A percentile compares a stretch with the other conserved stretches of the same genome.
These are phyloP conservation scores for Violaceomyces palustris DNA, from an alignment of 1,284 basidiomycete species.

Conservation along the genomic window DNA sequence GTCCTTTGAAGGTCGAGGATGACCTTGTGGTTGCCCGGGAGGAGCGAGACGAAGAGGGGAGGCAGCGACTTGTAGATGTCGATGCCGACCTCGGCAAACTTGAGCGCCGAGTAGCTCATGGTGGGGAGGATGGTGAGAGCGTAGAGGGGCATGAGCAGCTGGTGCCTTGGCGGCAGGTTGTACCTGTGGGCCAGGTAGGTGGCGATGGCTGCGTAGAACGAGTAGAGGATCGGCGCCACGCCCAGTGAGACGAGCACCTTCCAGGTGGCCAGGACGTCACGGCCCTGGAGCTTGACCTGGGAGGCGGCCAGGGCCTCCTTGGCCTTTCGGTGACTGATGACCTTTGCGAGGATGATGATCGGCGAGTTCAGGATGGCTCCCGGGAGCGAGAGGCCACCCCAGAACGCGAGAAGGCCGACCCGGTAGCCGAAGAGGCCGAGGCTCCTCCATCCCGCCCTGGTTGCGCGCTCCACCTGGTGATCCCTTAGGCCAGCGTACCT, in stretches of 20 bases:
- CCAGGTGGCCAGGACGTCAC: constrained; percentile 96
- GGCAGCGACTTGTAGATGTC: constrained; percentile 96
- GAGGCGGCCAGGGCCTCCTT: constrained; percentile 96
- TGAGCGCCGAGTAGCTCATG: constrained; percentile 89
- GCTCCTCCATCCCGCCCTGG: constrained; percentile 69
- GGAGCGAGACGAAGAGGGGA: constrained; percentile 80
- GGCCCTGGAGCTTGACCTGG: constrained; percentile 87
- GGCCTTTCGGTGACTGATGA: constrained; percentile 83
- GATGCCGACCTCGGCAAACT: constrained; percentile 97
- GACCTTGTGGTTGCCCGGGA: constrained; percentile 84
- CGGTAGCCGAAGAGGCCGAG: constrained; percentile 81
- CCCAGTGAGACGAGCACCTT: constrained; percentile 93
- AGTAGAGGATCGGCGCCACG: constrained; percentile 80
- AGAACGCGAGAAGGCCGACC: constrained; percentile 70
- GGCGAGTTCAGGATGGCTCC: constrained; percentile 92
- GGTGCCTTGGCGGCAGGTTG: constrained; percentile 55
- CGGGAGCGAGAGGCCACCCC: constrained; percentile 83
- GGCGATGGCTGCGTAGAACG: constrained; percentile 59
- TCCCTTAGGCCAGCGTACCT: constrained; percentile 93
- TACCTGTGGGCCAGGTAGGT: constrained; percentile 67
- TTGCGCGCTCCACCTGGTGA: constrained; percentile 82
- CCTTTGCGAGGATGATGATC: constrained; percentile 86
- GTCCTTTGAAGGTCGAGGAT: constrained; percentile 74
- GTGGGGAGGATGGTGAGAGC: constrained; percentile 74
- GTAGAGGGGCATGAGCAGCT: constrained; percentile 73